Conservation (phyloP, 2,329 filamentous ascomycete genomes). For the Diaporthe batatas region DNA sequence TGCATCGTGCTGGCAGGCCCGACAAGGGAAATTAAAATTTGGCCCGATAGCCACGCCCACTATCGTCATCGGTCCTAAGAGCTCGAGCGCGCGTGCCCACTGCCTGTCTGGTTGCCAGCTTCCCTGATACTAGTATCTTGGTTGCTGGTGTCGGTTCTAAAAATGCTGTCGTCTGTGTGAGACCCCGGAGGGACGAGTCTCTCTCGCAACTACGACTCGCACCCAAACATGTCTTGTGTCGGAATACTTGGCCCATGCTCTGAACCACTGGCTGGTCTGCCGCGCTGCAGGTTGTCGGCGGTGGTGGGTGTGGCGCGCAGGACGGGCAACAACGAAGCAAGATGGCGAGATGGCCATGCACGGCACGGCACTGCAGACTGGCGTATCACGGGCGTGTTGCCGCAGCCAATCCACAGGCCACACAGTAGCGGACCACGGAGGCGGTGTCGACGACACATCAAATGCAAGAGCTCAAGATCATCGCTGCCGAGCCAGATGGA, state of each 20-base stretch:
- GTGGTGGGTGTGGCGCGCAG: constrained; percentile 4
- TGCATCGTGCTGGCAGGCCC: constrained; percentile 10
- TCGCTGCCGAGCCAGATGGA: constrained; percentile 34
- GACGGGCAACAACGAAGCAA: neutral
- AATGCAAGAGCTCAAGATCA: constrained; percentile 32
- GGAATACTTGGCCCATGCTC: constrained; percentile 29
- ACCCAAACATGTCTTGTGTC: constrained; percentile 32
- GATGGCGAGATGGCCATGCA: constrained; percentile 11
- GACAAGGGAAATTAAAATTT: constrained; percentile 42
- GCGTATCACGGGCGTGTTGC: constrained; percentile 21
- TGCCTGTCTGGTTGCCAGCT: too few relatives aligned
- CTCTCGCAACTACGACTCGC: constrained; percentile 16
- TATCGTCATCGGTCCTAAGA: constrained; percentile 13
- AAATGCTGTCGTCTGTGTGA: neutral
- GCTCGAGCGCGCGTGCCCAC: constrained; percentile 5
- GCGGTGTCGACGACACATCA: constrained; percentile 25
- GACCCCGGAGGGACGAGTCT: neutral
- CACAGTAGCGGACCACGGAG: constrained; percentile 26
- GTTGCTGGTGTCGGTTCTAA: too few relatives aligned
- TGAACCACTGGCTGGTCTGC: neutral
- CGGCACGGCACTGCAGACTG: constrained; percentile 16
- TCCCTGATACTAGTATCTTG: neutral
- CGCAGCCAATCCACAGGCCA: constrained; percentile 26
- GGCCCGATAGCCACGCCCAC: constrained; percentile 27
- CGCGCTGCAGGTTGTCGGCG: constrained; percentile 7